phyloP scores from a whole-genome alignment of 2,329 filamentous ascomycete genomes.

The Scytalidium lignicola region DNA sequence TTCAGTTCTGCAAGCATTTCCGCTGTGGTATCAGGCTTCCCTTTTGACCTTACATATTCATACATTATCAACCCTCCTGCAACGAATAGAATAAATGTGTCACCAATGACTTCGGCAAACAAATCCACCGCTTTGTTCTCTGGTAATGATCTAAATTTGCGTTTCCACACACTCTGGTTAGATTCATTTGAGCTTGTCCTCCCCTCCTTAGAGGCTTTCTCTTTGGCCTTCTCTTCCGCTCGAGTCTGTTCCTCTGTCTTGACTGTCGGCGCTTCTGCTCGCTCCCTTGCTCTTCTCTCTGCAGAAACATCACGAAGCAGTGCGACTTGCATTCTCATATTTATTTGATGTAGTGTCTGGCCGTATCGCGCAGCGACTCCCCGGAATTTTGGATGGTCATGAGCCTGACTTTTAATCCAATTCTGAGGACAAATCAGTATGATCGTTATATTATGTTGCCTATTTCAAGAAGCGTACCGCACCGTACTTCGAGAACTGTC shows the following conservation, averaged over 20 bases:
- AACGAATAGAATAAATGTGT: conserved; percentile 57
- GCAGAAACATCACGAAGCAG: conserved; percentile 52
- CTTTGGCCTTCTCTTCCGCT: conserved; percentile 45
- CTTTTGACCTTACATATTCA: conserved; percentile 54
- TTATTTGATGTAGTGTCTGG: conserved; percentile 60
- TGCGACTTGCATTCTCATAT: conserved; percentile 60
- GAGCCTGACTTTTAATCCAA: conserved; percentile 60
- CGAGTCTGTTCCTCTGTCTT: conserved; percentile 58
- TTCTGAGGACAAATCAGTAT: conserved; percentile 39
- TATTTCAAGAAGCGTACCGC: conserved; percentile 45
- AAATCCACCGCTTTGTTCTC: conserved; percentile 62
- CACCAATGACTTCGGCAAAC: conserved; percentile 61
- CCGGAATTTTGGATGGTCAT: conserved; percentile 59
- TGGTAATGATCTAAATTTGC: conserved; percentile 58
- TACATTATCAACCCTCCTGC: conserved; percentile 53
- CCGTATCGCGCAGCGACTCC: conserved; percentile 56
- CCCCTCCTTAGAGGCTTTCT: conserved; percentile 29
- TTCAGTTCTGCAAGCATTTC: conserved; percentile 49
- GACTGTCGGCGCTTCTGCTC: conserved; percentile 58
- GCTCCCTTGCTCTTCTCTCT: conserved; percentile 54
- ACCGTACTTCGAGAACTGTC: conserved; percentile 65
- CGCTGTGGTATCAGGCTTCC: conserved; percentile 54
- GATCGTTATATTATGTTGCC: background rate
- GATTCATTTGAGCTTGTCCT: conserved; percentile 23
- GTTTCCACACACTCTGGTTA: conserved; percentile 52